Conservation (phyloP, 331 rosid genomes). For the Acacia concinna region DNA sequence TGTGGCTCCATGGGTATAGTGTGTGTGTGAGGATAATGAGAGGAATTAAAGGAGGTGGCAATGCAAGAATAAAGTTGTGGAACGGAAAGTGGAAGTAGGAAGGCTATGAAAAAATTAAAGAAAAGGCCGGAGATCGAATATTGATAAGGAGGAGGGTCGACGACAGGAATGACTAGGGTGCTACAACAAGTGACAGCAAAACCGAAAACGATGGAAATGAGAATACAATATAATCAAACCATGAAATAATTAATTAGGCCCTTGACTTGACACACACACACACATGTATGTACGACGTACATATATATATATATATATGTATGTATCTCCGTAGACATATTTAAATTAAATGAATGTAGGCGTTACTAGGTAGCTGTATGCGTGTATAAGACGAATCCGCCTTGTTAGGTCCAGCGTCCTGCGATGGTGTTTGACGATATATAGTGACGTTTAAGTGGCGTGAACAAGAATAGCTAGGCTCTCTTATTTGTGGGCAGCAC, state of each 20-base stretch:
- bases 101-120: neutral
- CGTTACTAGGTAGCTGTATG: too few relatives aligned
- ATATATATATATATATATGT: too few relatives aligned
- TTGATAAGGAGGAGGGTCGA: neutral
- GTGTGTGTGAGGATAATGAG: too few relatives aligned
- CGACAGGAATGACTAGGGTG: neutral
- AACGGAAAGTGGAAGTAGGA: neutral
- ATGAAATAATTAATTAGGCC: neutral
- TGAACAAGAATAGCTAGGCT: neutral
- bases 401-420: neutral
- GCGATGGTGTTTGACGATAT: neutral
- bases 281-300: too few relatives aligned
- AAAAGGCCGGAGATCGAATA: neutral
- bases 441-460: neutral
- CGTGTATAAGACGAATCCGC: neutral
- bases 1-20: too few relatives aligned
- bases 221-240: neutral
- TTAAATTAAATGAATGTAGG: too few relatives aligned
- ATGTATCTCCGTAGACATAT: too few relatives aligned
- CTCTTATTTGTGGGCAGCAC: neutral
- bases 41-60: neutral
- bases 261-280: too few relatives aligned
- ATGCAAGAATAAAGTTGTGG: neutral
- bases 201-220: neutral
- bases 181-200: neutral